A percentile compares a stretch with the other conserved stretches of the same genome.
Conservation (phyloP, 257 asterid species). For the Phtheirospermum japonicum region DNA sequence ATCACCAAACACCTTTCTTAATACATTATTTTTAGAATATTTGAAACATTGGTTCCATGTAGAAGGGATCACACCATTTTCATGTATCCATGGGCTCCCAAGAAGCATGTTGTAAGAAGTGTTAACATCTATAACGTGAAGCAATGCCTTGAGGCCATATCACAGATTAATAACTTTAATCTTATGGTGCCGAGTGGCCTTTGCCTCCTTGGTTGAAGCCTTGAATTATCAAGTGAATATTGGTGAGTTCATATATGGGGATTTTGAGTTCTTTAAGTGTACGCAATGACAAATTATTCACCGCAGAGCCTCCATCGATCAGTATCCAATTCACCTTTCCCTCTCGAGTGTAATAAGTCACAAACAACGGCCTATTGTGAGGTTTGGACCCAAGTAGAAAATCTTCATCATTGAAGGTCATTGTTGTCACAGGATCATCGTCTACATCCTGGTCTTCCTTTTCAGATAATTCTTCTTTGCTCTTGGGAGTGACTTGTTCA, state of each 20-base stretch:
- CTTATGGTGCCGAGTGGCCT: background rate
- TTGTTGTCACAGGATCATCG: no score
- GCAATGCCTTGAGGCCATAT: background rate
- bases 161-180: background rate
- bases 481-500: no score
- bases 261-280: background rate
- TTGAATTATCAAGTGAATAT: background rate
- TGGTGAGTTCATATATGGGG: background rate
- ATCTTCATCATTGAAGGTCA: no score
- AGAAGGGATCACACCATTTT: background rate
- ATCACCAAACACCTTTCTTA: background rate
- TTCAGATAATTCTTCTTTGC: no score
- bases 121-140: background rate
- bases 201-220: background rate
- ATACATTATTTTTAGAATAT: background rate
- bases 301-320: no score
- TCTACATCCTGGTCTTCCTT: no score
- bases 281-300: no score
- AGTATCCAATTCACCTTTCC: no score
- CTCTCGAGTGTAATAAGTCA: no score
- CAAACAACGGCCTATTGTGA: background rate
- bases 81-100: background rate
- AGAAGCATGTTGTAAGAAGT: background rate
- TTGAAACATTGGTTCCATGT: background rate
- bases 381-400: no score